A percentile compares a stretch with the other conserved stretches of the same genome.
phyloP scores from a whole-genome alignment of 352 stramenopile species.

The Pythium aquatile region DNA sequence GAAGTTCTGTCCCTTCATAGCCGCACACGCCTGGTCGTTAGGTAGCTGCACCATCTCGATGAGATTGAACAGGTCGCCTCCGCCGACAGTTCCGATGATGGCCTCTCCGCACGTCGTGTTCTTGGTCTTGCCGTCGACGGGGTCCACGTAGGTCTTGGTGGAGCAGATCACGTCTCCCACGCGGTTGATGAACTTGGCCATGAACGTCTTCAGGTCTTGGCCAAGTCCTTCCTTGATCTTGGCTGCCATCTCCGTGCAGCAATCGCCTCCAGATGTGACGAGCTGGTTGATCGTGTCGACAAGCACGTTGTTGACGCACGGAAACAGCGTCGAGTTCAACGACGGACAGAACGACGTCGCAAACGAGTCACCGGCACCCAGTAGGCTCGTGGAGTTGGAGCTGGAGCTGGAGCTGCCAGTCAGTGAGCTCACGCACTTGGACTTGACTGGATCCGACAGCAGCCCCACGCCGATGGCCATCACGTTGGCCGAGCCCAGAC shows the following conservation, averaged over 20 bases:
- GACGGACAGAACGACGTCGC: constrained; percentile 28
- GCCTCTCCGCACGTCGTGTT: constrained; percentile 29
- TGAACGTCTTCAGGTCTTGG: constrained; percentile 25
- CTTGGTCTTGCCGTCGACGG: constrained; percentile 15
- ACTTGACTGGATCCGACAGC: constrained; percentile 25
- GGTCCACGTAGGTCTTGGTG: constrained; percentile 21
- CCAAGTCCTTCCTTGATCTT: constrained; percentile 31
- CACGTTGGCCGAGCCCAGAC: constrained; percentile 32
- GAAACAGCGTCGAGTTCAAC: constrained; percentile 33
- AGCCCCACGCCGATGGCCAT: constrained; percentile 27
- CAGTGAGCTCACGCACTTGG: constrained; percentile 29
- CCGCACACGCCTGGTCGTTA: constrained; percentile 32
- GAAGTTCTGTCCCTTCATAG: constrained; percentile 36
- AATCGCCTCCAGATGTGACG: constrained; percentile 28
- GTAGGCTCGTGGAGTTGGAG: not conserved
- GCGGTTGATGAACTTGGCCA: constrained; percentile 23
- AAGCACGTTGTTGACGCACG: constrained; percentile 35
- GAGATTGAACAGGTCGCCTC: constrained; percentile 26
- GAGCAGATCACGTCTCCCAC: constrained; percentile 36
- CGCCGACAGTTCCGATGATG: constrained; percentile 20
- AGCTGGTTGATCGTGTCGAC: constrained; percentile 29
- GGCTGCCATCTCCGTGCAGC: constrained; percentile 32
- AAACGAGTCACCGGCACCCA: constrained; percentile 17
- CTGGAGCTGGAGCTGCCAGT: constrained; percentile 5
- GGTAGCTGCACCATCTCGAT: constrained; percentile 35